Evolutionary conservation across 441 rosid genomes (phyloP).

Genomic region (Jatropha multifida): DNA sequence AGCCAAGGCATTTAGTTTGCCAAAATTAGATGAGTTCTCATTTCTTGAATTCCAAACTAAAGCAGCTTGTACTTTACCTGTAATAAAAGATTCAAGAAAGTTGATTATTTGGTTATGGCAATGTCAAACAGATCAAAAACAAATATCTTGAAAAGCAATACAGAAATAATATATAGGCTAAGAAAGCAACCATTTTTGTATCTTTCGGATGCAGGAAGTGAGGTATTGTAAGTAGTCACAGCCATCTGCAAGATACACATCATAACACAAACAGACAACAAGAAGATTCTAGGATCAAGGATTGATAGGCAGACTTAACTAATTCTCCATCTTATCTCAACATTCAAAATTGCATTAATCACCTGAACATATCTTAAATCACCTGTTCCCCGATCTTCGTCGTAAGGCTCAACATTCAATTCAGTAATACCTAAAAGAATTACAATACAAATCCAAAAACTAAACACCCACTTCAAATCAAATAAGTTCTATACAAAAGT

Average conservation of each 20-base stretch:
- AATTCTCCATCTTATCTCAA: neutral
- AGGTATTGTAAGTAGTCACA: conserved; percentile 80
- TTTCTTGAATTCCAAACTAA: conserved; percentile 95
- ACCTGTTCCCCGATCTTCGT: conserved; percentile 85
- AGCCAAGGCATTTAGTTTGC: conserved; percentile 73
- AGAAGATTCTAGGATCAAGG: neutral
- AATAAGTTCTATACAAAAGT: conserved; percentile 2
- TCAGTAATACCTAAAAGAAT: conserved; percentile 53
- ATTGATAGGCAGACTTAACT: neutral
- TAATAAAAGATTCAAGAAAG: conserved; percentile 20
- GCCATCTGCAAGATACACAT: conserved; percentile 66
- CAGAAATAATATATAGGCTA: conserved; percentile 12
- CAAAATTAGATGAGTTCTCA: conserved; percentile 62
- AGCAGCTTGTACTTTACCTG: conserved; percentile 84
- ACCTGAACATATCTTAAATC: conserved; percentile 94
- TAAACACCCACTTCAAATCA: neutral
- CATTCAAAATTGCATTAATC: conserved; percentile 22
- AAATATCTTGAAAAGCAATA: neutral
- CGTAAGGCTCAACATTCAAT: conserved; percentile 64
- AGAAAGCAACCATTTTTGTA: conserved; percentile 60
- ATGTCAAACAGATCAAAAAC: conserved; percentile 6
- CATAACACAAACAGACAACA: conserved; percentile 16
- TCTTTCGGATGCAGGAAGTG: conserved; percentile 78
- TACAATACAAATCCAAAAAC: neutral
- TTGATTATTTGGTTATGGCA: neutral